phyloP scores from a whole-genome alignment of 1,139 yeast species.

The Pichia inconspicua region DNA sequence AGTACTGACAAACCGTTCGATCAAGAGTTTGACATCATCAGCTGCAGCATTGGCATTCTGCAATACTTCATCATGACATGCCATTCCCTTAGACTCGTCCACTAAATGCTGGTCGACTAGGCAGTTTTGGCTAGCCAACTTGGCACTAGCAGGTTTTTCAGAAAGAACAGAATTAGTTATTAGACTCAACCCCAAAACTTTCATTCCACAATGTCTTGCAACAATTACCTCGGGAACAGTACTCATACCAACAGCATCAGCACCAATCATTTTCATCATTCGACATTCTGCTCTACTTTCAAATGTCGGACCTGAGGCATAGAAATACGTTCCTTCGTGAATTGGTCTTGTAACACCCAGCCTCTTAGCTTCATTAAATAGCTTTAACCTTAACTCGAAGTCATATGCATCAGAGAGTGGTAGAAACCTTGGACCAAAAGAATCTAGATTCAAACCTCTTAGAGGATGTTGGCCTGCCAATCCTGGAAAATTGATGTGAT shows the following conservation, averaged over 20 bases:
- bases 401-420: slow-evolving; percentile 90
- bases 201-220: slow-evolving; percentile 81
- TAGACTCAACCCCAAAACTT: slow-evolving; percentile 75
- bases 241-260: slow-evolving; percentile 96
- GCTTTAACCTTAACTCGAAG: slow-evolving; percentile 52
- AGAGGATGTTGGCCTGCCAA: slow-evolving; percentile 82
- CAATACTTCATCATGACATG: slow-evolving; percentile 83
- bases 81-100: slow-evolving; percentile 67
- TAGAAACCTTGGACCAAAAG: slow-evolving; percentile 78
- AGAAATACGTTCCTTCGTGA: slow-evolving; percentile 82
- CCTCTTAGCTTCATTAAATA: slow-evolving; percentile 44
- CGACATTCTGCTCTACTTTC: slow-evolving; percentile 93
- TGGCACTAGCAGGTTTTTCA: slow-evolving; percentile 69
- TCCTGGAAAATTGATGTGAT: slow-evolving; percentile 88
- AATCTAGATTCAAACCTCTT: slow-evolving; percentile 76
- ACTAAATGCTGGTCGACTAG: slow-evolving; percentile 14
- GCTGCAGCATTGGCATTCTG: slow-evolving; percentile 79
- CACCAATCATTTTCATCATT: slow-evolving; percentile 63
- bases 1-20: slow-evolving; percentile 53
- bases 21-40: slow-evolving; percentile 62
- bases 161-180: slow-evolving; percentile 79
- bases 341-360: slow-evolving; percentile 48
- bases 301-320: slow-evolving; percentile 89
- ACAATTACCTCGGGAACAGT: slow-evolving; percentile 94
- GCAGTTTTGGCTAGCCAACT: slow-evolving; percentile 28